These are phyloP conservation scores for Fonsecaea monophora DNA, from an alignment of 2,329 filamentous ascomycete species.

Conservation along the genomic window DNA sequence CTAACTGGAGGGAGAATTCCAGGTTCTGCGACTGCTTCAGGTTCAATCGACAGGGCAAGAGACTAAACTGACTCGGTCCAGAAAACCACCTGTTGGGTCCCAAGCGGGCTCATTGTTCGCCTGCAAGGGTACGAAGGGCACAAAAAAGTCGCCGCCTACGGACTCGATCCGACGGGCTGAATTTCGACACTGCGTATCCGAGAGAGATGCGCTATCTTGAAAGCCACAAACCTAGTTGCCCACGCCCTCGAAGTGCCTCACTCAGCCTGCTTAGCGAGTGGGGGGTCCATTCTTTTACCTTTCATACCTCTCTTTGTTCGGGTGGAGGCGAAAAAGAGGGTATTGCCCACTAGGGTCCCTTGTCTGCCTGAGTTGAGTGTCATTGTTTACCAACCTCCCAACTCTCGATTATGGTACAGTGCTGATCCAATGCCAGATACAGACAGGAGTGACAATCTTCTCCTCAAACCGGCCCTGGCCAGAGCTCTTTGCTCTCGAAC, in stretches of 20 bases:
- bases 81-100: neutral
- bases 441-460: neutral
- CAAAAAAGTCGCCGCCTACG: neutral
- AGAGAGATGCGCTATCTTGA: conserved; percentile 3
- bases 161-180: conserved; percentile 3
- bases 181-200: neutral
- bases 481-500: neutral
- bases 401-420: neutral
- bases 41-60: neutral
- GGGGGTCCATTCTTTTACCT: neutral
- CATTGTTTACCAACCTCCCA: neutral
- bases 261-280: conserved; percentile 7
- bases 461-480: neutral
- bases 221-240: neutral
- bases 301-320: neutral
- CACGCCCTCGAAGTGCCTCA: neutral
- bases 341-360: neutral
- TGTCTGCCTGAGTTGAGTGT: neutral
- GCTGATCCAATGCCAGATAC: neutral
- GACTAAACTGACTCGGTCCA: neutral
- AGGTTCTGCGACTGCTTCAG: neutral
- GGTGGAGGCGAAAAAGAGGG: neutral
- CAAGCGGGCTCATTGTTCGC: neutral
- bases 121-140: neutral
- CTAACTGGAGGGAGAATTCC: neutral